These are phyloP conservation scores for Mallotus nudiflorus DNA, from an alignment of 345 rosid species.

Conservation along the genomic window DNA sequence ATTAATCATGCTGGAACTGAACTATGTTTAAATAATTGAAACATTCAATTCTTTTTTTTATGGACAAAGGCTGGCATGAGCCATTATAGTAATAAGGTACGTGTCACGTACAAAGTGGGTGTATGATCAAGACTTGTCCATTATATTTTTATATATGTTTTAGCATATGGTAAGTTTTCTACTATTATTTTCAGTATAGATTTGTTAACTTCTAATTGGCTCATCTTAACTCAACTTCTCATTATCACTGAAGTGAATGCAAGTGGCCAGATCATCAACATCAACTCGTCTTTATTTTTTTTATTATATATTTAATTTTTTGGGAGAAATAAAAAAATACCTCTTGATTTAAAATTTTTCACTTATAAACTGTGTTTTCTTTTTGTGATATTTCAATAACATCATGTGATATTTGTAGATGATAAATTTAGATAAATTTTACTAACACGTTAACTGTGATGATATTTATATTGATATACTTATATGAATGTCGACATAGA, in stretches of 20 bases:
- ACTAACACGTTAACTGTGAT: too few relatives aligned
- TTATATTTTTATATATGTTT: background rate
- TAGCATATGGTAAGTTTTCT: background rate
- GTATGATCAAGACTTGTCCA: constrained; percentile 12
- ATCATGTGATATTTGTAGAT: too few relatives aligned
- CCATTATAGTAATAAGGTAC: constrained; percentile 19
- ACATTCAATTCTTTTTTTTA: background rate
- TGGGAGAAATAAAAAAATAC: too few relatives aligned
- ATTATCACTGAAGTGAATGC: constrained; percentile 21
- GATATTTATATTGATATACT: too few relatives aligned
- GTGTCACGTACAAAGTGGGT: constrained; percentile 33
- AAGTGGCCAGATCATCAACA: constrained; percentile 30
- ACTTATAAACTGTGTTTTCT: too few relatives aligned
- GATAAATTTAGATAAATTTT: too few relatives aligned
- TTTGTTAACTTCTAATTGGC: constrained; percentile 37
- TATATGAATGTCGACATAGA: too few relatives aligned
- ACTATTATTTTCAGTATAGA: constrained; percentile 11
- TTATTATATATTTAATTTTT: too few relatives aligned
- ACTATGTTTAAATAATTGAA: background rate
- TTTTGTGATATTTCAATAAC: too few relatives aligned
- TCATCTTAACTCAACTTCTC: constrained; percentile 14
- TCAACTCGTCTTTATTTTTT: constrained; percentile 1
- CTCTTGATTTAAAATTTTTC: too few relatives aligned
- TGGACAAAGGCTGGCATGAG: constrained; percentile 10
- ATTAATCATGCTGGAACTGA: too few relatives aligned